Percentiles rank a stretch among this genome's conserved stretches.
Evolutionary conservation across 371 early-diverging fungal genomes (phyloP).

Genomic region (Amoeboaphelidium protococcarum): DNA sequence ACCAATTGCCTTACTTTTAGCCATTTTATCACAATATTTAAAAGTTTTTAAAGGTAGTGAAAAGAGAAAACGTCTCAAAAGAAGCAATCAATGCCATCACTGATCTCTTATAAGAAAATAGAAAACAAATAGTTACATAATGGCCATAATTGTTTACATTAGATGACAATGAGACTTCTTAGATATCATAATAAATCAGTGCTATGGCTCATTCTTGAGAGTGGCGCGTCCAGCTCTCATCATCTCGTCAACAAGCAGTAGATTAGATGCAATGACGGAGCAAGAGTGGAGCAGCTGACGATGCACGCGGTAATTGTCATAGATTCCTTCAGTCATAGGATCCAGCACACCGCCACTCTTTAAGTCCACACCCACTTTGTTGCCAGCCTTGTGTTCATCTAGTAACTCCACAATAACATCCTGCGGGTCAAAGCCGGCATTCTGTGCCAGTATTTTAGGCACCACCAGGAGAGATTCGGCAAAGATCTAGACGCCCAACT

Average conservation of each 20-base stretch:
- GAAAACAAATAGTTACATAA: too few species aligned
- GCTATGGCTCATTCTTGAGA: too few species aligned
- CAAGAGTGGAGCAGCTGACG: conserved; percentile 78
- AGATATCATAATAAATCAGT: too few species aligned
- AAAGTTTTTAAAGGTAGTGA: too few species aligned
- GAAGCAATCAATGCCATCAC: too few species aligned
- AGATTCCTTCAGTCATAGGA: conserved; percentile 74
- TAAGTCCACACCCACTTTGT: conserved; percentile 76
- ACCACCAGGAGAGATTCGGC: conserved; percentile 84
- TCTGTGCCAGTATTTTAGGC: conserved; percentile 84
- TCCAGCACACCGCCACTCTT: conserved; percentile 84
- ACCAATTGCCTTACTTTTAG: too few species aligned
- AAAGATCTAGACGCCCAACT: conserved; percentile 88
- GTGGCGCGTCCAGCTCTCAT: conserved; percentile 66
- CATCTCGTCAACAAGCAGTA: conserved; percentile 98
- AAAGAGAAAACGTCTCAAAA: too few species aligned
- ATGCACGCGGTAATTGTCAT: conserved; percentile 93
- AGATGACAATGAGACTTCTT: too few species aligned
- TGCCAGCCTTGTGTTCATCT: conserved; percentile 72
- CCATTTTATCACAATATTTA: too few species aligned
- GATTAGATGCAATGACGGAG: conserved; percentile 87
- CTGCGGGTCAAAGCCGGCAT: conserved; percentile 90
- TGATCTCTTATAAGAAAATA: too few species aligned
- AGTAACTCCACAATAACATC: conserved; percentile 79
- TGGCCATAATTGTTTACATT: too few species aligned